Evolutionary conservation across 2,329 filamentous ascomycete species (phyloP), one percentile per base, ranked within the genome.

Genomic region (Apiospora arundinis): DNA sequence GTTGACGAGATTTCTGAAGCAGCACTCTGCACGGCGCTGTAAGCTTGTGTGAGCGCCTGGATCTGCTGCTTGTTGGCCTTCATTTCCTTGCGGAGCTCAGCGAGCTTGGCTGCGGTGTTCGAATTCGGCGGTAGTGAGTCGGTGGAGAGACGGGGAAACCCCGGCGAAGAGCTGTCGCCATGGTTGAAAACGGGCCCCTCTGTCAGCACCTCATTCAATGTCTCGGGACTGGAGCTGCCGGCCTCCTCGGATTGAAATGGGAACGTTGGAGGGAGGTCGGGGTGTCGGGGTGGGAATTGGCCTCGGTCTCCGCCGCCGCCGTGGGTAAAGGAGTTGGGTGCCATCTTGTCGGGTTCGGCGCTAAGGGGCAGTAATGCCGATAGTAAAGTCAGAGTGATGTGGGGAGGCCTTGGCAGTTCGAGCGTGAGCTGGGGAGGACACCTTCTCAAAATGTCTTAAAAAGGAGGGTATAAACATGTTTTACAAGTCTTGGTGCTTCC

Each of bases 51-150:
- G 14, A 74, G 71, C 37, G 71, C 63, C 42, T 72, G 67, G 45
- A 72, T 74, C 45, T 72, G 72, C n/a, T 71, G 69, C 40, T 74
- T 60, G 56, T 72, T 72, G 16, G 48, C 68, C 23, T 71, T 71
- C 69, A 72, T 71, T 63, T 74, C 72, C 6, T 71, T 68, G 18
- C 69, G 67, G 8, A 74, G 37, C 68, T 72, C 70, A 7, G 71
- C 69, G 12, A 74, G 52, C 18, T 71, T 71, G 40, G 70, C 66
- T 9, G 71, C 60, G 14, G 69, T 74, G 52, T 48, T 45, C 16
- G 70, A 69, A 5, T 49, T 46, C 42, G 66, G 44, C 40, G 18
- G 69, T 25, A 40, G 23, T 7, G 70, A 71, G 46, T 73, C 71
- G 12, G 56, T 68, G 21, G 72, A 71, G 18, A 21, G 40, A 37